Evolutionary conservation across 2,329 filamentous ascomycete species (phyloP), one percentile per base, ranked within the genome.

Genomic region (Pseudogymnoascus sp.): DNA sequence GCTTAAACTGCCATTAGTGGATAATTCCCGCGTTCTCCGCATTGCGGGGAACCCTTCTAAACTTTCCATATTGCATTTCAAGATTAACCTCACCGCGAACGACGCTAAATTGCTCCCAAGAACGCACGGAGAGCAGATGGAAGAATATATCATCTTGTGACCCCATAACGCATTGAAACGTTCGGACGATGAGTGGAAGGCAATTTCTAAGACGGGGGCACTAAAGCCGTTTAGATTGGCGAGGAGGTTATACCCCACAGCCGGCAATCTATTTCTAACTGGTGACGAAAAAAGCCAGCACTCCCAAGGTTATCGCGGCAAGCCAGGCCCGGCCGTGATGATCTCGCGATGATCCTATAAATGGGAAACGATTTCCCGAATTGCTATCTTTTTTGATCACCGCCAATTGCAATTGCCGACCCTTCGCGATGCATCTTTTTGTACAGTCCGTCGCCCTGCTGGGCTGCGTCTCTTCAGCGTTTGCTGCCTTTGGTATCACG

Each of bases 401-500:
- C 21, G 43, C 23, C 23, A 49, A 28, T 49, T 49, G 43, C 23
- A 49, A 16, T 28, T 49, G 43, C 23, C 23, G 45, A 55, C 31
- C 45, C 25, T 33, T 18, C 9, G 25, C n/a, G 25, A 55, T 55
- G 45, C 45, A 55, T 55, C 45, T 55, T 11, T 55, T 55, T 31
- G 45, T 21, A 5, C 33, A 33, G 45, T 55, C 45, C 25, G 45
- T 55, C 8, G 45, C 45, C 25, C 25, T 55, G 45, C 25, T 55
- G 45, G 25, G 25, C 45, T 55, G 25, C 21, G 33, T 63, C n/a
- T 62, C 62, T 14, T 63, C 58, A 5, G 74, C 70, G 58, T 67
- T 76, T 59, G 75, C 74, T 63, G 78, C 77, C 43, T 78, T 80
- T 61, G 78, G 77, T 28, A 75, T 76, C 61, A 78, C 76, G 6